Percentiles rank a stretch among this genome's conserved stretches.
Conservation (phyloP, 768 basidiomycete species). For the Termitomyces sp. region DNA sequence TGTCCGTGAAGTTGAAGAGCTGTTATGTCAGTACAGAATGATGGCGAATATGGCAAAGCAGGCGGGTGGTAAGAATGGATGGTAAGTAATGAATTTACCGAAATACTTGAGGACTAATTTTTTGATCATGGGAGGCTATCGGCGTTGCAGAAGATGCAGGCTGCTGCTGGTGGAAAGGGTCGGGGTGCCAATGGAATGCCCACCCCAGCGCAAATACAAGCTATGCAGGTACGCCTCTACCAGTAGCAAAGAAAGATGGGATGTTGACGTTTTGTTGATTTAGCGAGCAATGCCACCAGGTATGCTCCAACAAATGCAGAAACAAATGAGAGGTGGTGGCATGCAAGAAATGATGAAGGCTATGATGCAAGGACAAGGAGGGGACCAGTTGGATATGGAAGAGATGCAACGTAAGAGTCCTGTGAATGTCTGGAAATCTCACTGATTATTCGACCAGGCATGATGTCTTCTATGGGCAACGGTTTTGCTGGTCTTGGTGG, state of each 20-base stretch:
- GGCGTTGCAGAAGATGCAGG: slow-evolving; percentile 92
- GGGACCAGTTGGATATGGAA: slow-evolving; percentile 88
- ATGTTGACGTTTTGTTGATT: background rate
- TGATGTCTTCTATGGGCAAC: slow-evolving; percentile 86
- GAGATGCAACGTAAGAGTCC: slow-evolving; percentile 78
- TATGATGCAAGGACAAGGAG: slow-evolving; percentile 94
- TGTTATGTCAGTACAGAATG: slow-evolving; percentile 95
- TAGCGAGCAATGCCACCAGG: slow-evolving; percentile 93
- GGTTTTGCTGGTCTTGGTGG: slow-evolving; percentile 57
- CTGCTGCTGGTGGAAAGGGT: slow-evolving; percentile 79
- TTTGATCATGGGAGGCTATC: slow-evolving; percentile 49
- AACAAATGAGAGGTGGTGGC: slow-evolving; percentile 73
- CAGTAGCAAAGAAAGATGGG: slow-evolving; percentile 2
- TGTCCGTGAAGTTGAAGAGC: slow-evolving; percentile 96
- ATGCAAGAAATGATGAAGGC: slow-evolving; percentile 98
- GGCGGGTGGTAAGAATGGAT: slow-evolving; percentile 95
- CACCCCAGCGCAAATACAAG: slow-evolving; percentile 88
- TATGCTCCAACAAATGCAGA: slow-evolving; percentile 91
- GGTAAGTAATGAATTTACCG: slow-evolving; percentile 39
- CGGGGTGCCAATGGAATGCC: slow-evolving; percentile 87
- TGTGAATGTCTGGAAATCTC: background rate
- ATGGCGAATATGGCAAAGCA: slow-evolving; percentile 99
- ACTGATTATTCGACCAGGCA: slow-evolving; percentile 38
- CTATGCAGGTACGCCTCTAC: slow-evolving; percentile 69
- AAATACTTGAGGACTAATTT: background rate